phyloP scores from a whole-genome alignment of 805 yeast genomes.

The Kodamaea nitidulidarum region DNA sequence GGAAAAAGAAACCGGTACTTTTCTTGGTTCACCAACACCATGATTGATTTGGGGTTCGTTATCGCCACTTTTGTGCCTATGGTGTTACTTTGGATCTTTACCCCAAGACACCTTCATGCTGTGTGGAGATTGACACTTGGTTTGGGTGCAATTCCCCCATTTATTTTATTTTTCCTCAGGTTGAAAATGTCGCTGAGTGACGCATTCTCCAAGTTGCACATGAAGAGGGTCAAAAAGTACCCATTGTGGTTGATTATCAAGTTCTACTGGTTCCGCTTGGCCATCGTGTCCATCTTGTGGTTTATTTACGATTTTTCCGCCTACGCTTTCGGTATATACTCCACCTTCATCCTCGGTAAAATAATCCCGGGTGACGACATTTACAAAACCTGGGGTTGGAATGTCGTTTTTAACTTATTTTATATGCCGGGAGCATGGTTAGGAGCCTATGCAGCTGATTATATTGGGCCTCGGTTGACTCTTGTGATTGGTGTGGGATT shows the following conservation, averaged over 20 bases:
- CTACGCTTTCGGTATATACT: constrained; percentile 83
- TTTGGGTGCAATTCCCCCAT: constrained; percentile 83
- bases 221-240: constrained; percentile 50
- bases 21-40: constrained; percentile 78
- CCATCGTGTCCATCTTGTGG: constrained; percentile 75
- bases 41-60: constrained; percentile 87
- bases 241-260: constrained; percentile 70
- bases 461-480: constrained; percentile 81
- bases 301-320: constrained; percentile 83
- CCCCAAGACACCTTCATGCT: constrained; percentile 61
- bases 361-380: constrained; percentile 58
- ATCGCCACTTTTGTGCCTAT: constrained; percentile 77
- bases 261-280: constrained; percentile 77
- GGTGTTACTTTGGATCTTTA: constrained; percentile 79
- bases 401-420: constrained; percentile 78
- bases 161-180: constrained; percentile 71
- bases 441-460: constrained; percentile 78
- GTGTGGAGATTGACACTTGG: constrained; percentile 92
- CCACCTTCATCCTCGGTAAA: constrained; percentile 61
- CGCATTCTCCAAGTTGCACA: constrained; percentile 62
- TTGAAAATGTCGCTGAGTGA: constrained; percentile 69
- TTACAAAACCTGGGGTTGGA: constrained; percentile 84
- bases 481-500: constrained; percentile 58
- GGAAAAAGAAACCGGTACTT: constrained; percentile 86
- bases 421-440: constrained; percentile 85